Conservation (phyloP, 2,329 filamentous ascomycete species). For the Cadophora sp. region DNA sequence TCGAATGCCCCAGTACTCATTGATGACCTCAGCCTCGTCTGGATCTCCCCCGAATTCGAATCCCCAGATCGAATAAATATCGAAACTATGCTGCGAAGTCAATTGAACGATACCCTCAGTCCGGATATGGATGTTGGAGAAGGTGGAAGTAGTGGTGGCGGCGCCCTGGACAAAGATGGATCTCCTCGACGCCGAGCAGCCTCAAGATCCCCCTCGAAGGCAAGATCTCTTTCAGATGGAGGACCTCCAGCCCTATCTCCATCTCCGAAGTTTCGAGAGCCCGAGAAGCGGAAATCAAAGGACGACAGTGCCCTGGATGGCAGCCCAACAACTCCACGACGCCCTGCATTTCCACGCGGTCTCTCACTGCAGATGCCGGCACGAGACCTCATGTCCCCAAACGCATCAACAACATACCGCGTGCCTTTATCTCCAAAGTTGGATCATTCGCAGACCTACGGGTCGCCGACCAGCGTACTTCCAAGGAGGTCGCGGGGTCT, state of each 20-base stretch:
- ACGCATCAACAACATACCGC: conserved; percentile 58
- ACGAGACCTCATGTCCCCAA: conserved; percentile 52
- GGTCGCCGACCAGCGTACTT: conserved; percentile 85
- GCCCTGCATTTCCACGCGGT: conserved; percentile 68
- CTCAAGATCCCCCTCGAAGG: conserved; percentile 44
- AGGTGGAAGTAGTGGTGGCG: conserved; percentile 7
- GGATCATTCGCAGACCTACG: conserved; percentile 84
- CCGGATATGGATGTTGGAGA: conserved; percentile 23
- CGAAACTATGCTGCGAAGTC: conserved; percentile 36
- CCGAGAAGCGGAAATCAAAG: conserved; percentile 43
- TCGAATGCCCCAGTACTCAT: neutral
- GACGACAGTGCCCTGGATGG: conserved; percentile 45
- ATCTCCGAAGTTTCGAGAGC: conserved; percentile 45
- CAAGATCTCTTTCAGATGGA: conserved; percentile 43
- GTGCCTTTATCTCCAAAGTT: conserved; percentile 83
- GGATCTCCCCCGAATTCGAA: neutral
- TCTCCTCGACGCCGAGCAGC: conserved; percentile 23
- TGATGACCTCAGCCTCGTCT: conserved; percentile 25
- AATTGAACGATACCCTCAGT: conserved; percentile 32
- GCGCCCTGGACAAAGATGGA: conserved; percentile 19
- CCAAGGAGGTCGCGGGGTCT: conserved; percentile 88
- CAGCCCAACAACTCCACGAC: conserved; percentile 74
- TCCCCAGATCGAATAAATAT: neutral
- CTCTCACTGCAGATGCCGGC: conserved; percentile 75
- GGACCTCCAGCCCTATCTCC: conserved; percentile 43